Conservation (phyloP, 2,329 filamentous ascomycete genomes). For the Lasiodiplodia citricola region DNA sequence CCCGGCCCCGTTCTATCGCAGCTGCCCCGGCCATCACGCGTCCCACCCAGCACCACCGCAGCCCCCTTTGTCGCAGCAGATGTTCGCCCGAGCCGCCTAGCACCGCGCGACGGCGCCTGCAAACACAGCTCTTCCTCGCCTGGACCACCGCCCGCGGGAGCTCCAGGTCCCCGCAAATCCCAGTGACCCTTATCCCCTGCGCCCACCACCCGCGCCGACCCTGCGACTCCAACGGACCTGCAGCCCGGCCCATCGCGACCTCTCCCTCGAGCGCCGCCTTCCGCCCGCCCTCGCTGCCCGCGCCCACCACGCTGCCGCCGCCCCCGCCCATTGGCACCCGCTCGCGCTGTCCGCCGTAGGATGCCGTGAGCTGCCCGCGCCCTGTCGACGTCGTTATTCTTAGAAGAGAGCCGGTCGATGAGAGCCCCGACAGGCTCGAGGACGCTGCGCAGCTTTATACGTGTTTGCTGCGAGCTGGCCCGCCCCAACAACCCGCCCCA, state of each 20-base stretch:
- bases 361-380: constrained; percentile 24
- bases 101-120: constrained; percentile 9
- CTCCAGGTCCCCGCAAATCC: constrained; percentile 25
- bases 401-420: constrained; percentile 24
- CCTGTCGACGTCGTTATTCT: constrained; percentile 13
- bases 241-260: neutral
- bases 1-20: constrained; percentile 23
- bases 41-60: neutral
- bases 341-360: constrained; percentile 13
- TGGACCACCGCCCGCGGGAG: constrained; percentile 4
- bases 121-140: neutral
- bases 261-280: neutral
- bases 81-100: constrained; percentile 14
- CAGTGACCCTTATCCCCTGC: constrained; percentile 27
- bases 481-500: neutral
- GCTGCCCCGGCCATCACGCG: constrained; percentile 10
- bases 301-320: neutral
- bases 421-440: constrained; percentile 6
- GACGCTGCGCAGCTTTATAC: constrained; percentile 11
- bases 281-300: constrained; percentile 4
- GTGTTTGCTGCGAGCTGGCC: constrained; percentile 10
- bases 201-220: constrained; percentile 3
- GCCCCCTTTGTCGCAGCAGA: constrained; percentile 15
- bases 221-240: neutral
- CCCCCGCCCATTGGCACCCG: constrained; percentile 5